Percentiles rank a stretch among this genome's conserved stretches.
phyloP scores from a whole-genome alignment of 176 grass and related monocot species.

The Calamus simplicifolius region DNA sequence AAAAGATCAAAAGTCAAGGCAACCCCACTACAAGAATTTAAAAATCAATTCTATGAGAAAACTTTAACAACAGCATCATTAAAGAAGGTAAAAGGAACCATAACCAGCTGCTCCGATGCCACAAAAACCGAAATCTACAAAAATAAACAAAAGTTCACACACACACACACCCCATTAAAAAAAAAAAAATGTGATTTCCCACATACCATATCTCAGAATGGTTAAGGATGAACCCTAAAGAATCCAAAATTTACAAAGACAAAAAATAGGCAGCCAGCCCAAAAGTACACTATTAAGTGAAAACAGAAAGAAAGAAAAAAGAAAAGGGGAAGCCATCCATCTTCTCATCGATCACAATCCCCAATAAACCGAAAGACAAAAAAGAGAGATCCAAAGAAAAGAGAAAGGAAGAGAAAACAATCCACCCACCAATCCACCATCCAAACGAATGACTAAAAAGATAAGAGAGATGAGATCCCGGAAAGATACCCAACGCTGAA shows the following conservation, averaged over 20 bases:
- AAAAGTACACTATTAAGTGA: too few species aligned
- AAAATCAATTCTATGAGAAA: too few species aligned
- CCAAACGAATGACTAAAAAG: background rate
- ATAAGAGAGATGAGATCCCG: background rate
- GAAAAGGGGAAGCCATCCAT: too few species aligned
- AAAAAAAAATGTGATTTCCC: conserved; percentile 4
- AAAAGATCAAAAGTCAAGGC: conserved; percentile 6
- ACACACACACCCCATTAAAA: background rate
- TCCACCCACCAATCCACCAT: background rate
- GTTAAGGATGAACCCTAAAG: background rate
- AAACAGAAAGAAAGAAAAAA: too few species aligned
- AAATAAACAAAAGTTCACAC: background rate
- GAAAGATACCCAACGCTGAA: conserved; percentile 67
- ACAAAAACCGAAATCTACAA: too few species aligned
- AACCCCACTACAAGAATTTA: too few species aligned
- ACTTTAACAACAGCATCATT: too few species aligned
- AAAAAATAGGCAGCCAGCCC: too few species aligned
- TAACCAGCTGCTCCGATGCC: too few species aligned
- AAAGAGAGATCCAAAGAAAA: background rate
- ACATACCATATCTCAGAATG: too few species aligned
- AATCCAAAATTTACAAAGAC: background rate
- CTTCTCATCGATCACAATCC: too few species aligned
- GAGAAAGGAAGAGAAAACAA: background rate
- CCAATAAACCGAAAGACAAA: background rate
- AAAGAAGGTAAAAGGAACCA: too few species aligned